phyloP scores from a whole-genome alignment of 768 basidiomycete genomes.

The Boletellus ananas region DNA sequence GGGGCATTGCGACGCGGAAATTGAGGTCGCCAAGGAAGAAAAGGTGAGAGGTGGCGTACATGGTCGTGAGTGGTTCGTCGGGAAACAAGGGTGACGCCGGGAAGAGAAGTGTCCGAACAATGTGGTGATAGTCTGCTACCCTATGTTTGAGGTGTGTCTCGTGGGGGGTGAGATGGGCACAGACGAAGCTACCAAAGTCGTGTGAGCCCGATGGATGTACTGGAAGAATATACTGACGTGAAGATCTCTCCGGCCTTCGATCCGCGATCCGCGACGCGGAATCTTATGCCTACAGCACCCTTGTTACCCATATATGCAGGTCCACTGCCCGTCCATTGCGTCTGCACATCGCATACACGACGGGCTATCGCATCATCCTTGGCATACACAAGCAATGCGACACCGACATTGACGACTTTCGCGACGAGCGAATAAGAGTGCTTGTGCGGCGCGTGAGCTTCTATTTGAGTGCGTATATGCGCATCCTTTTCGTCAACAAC shows the following conservation, averaged over 20 bases:
- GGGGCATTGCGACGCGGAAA: constrained; percentile 72
- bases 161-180: constrained; percentile 88
- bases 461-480: constrained; percentile 73
- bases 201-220: constrained; percentile 2
- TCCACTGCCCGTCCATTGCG: constrained; percentile 72
- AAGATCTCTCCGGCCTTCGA: constrained; percentile 66
- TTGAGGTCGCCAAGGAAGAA: constrained; percentile 95
- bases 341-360: constrained; percentile 60
- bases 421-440: constrained; percentile 77
- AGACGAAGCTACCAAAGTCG: constrained; percentile 65
- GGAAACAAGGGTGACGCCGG: constrained; percentile 43
- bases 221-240: constrained; percentile 56
- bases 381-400: constrained; percentile 85
- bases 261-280: constrained; percentile 60
- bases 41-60: constrained; percentile 84
- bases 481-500: constrained; percentile 66
- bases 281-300: constrained; percentile 85
- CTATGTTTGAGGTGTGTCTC: constrained; percentile 60
- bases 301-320: constrained; percentile 89
- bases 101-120: constrained; percentile 80
- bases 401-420: constrained; percentile 79
- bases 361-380: constrained; percentile 64
- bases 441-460: constrained; percentile 64
- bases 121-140: constrained; percentile 75
- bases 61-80: constrained; percentile 45